Base-by-base conservation (phyloP, 1,284 basidiomycete genomes). In the Sparassis latifolia region DNA sequence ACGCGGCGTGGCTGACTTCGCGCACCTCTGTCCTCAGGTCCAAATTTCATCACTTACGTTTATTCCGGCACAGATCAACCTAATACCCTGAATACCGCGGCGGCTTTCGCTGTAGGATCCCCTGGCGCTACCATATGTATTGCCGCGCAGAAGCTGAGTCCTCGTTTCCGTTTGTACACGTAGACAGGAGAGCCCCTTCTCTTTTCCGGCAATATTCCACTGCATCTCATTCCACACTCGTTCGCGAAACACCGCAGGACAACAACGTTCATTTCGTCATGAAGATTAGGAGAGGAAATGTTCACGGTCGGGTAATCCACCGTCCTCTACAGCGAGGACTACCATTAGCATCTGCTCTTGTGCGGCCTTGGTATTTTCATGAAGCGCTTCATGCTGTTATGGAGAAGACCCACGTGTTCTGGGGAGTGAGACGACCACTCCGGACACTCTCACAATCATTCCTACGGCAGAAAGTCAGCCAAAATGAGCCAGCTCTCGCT, bases 1-100 rank as follows among this genome's bases (percentile, higher is more conserved):
- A n/a, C n/a, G 45, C 46, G 54, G 9, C 47, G 49, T 47, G 49
- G 50, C 52, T 59, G 48, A 61, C 58, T 55, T 28, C 48, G 10
- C 38, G 44, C 49, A 43, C 52, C 47, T n/a, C 44, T 31, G 45
- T 33, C 46, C 65, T 91, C 89, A 41, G 80, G 93, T 49, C 92
- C 91, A 48, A 95, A 95, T 71, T 89, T 94, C 61, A 92, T 95
- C 58, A n/a, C 83, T 95, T 45, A 85, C 89, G 5, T 91, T 92
- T 64, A 93, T 94, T 55, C 91, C 91, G 29, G 85, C 88, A 44
- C 75, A 91, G 64, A 90, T 94, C 60, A 83, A 86, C 67, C 75
- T 78, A 77, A 89, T 63, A 92, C 89, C 42, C 75, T 94, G 50
- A 93, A 93, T 62, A 92, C 88, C 5, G 92, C 94, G 90, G 92